A percentile compares a stretch with the other conserved stretches of the same genome.
Conservation (phyloP, 148 eudicot genomes). For the Heliamphora exappendiculata region DNA sequence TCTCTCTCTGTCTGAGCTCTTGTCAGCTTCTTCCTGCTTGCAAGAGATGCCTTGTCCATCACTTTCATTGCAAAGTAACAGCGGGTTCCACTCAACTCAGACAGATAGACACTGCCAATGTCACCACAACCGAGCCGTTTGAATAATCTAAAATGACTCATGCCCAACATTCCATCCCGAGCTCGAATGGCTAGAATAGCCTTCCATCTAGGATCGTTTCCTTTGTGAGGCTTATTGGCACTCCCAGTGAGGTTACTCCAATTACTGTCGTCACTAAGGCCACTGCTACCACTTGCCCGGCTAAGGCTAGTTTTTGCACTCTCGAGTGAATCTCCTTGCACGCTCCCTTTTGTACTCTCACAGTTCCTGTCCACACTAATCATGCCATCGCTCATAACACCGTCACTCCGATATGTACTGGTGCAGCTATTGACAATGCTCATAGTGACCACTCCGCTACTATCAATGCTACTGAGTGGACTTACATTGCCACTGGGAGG, state of each 20-base stretch:
- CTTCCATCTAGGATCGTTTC: slow-evolving; percentile 65
- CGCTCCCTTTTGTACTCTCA: slow-evolving; percentile 55
- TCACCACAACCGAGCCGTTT: slow-evolving; percentile 55
- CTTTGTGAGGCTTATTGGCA: slow-evolving; percentile 91
- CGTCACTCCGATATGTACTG: slow-evolving; percentile 70
- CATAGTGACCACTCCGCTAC: slow-evolving; percentile 64
- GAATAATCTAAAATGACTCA: slow-evolving; percentile 48
- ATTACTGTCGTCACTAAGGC: slow-evolving; percentile 87
- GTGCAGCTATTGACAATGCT: slow-evolving; percentile 75
- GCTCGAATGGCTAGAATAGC: slow-evolving; percentile 47
- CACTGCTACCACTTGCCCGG: slow-evolving; percentile 86
- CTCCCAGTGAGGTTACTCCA: slow-evolving; percentile 90
- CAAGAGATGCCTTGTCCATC: slow-evolving; percentile 34
- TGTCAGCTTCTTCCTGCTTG: slow-evolving; percentile 26
- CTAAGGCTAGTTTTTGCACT: slow-evolving; percentile 83
- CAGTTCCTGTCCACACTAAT: slow-evolving; percentile 56
- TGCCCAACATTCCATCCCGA: slow-evolving; percentile 44
- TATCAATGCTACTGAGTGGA: slow-evolving; percentile 75
- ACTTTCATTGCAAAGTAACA: slow-evolving; percentile 46
- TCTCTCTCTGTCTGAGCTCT: slow-evolving; percentile 36
- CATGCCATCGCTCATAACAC: slow-evolving; percentile 66
- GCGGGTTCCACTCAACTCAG: slow-evolving; percentile 49
- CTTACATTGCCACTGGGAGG: slow-evolving; percentile 86
- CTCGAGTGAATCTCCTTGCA: slow-evolving; percentile 67
- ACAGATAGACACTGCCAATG: slow-evolving; percentile 84